Conservation (phyloP, 176 grass and related monocot species). For the Metroxylon sagu region DNA sequence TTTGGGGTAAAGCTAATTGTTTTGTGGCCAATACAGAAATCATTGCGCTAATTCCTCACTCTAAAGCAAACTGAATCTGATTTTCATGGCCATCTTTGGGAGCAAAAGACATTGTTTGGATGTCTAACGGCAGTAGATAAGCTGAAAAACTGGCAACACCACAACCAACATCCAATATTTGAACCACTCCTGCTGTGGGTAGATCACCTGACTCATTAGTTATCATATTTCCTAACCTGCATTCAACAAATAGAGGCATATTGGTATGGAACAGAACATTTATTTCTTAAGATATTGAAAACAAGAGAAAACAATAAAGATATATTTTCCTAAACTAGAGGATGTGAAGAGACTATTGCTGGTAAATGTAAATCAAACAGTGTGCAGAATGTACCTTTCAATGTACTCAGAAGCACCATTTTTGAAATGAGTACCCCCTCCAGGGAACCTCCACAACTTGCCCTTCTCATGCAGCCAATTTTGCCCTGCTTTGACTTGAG, state of each 20-base stretch:
- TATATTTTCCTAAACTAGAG: too few relatives aligned
- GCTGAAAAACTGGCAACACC: constrained; percentile 95
- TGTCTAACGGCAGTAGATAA: constrained; percentile 71
- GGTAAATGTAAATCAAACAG: not conserved
- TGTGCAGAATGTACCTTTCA: constrained; percentile 45
- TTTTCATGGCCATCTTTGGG: constrained; percentile 98
- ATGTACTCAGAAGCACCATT: constrained; percentile 85
- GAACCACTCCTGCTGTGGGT: constrained; percentile 66
- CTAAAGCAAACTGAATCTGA: constrained; percentile 95
- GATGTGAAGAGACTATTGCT: too few relatives aligned
- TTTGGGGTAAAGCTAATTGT: constrained; percentile 70
- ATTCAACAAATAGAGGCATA: constrained; percentile 14
- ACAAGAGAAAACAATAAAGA: too few relatives aligned
- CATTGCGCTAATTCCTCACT: constrained; percentile 87
- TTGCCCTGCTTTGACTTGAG: constrained; percentile 89
- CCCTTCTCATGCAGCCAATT: constrained; percentile 95
- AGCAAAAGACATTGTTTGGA: constrained; percentile 92
- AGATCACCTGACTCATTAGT: constrained; percentile 82
- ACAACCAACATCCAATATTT: constrained; percentile 84
- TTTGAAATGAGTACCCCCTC: constrained; percentile 96
- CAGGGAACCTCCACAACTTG: constrained; percentile 93
- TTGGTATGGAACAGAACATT: too few relatives aligned
- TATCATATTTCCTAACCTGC: constrained; percentile 89
- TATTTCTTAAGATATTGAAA: too few relatives aligned
- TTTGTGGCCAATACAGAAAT: constrained; percentile 88